Conservation (phyloP, 306 rosid species). For the Mimosa pudica region DNA sequence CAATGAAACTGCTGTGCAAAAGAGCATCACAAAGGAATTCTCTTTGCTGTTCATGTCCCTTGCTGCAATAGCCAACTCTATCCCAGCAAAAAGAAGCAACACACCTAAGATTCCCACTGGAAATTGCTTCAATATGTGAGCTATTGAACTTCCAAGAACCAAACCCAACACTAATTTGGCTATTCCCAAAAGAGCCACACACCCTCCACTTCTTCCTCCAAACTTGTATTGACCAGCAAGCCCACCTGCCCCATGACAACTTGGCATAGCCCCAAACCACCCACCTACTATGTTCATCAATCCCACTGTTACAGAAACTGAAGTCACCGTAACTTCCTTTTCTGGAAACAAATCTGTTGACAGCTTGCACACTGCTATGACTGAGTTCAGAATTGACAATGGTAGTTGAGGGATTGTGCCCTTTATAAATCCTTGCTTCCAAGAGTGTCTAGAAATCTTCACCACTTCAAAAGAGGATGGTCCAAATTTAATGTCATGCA, state of each 20-base stretch:
- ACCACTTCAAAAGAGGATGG: conserved; percentile 57
- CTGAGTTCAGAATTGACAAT: conserved; percentile 65
- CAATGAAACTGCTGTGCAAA: conserved; percentile 55
- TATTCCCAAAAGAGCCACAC: conserved; percentile 68
- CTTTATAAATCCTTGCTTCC: conserved; percentile 66
- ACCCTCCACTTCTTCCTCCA: conserved; percentile 77
- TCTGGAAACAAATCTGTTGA: conserved; percentile 73
- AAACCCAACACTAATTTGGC: conserved; percentile 58
- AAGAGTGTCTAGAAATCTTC: conserved; percentile 50
- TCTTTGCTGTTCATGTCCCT: conserved; percentile 62
- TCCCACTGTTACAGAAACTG: conserved; percentile 67
- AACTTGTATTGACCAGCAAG: conserved; percentile 75
- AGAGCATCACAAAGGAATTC: conserved; percentile 63
- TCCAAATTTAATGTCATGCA: conserved; percentile 55
- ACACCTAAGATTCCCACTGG: conserved; percentile 71
- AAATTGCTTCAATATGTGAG: conserved; percentile 46
- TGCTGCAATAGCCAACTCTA: conserved; percentile 68
- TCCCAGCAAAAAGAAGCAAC: conserved; percentile 64
- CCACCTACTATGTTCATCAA: conserved; percentile 65
- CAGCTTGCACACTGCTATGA: conserved; percentile 64
- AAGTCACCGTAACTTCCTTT: conserved; percentile 52
- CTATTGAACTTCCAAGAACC: conserved; percentile 62
- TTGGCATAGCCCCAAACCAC: conserved; percentile 85
- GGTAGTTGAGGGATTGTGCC: conserved; percentile 82
- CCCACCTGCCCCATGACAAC: conserved; percentile 83